Conservation (phyloP, 2,329 filamentous ascomycete genomes). For the Aspergillus sp. region DNA sequence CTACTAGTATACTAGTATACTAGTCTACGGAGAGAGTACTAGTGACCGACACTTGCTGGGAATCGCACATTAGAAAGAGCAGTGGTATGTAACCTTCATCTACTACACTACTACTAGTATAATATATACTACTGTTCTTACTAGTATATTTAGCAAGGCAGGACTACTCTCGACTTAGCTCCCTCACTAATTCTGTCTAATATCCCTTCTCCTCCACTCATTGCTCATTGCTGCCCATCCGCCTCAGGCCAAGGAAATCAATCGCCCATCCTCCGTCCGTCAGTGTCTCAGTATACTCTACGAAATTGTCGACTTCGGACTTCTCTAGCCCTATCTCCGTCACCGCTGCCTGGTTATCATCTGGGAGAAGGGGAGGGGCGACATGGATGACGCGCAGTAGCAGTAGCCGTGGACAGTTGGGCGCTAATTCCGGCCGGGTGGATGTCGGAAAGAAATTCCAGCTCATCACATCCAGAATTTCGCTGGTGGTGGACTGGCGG, state of each 20-base stretch:
- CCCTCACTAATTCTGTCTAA: background rate
- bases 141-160: too few relatives aligned
- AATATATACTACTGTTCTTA: too few relatives aligned
- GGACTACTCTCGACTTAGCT: background rate
- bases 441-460: conserved; percentile 3
- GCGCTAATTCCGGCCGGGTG: background rate
- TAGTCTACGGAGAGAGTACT: too few relatives aligned
- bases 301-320: too few relatives aligned
- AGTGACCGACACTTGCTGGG: too few relatives aligned
- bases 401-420: background rate
- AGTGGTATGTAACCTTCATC: too few relatives aligned
- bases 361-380: background rate
- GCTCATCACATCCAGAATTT: background rate
- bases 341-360: background rate
- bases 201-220: background rate
- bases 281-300: background rate
- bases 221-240: conserved; percentile 4
- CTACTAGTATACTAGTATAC: too few relatives aligned
- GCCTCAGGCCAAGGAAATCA: conserved; percentile 1
- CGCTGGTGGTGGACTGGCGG: background rate
- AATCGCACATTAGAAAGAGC: too few relatives aligned
- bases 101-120: too few relatives aligned
- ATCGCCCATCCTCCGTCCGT: background rate
- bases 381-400: background rate
- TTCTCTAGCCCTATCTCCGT: background rate